A percentile compares a stretch with the other conserved stretches of the same genome.
These are phyloP conservation scores for Citrus trifoliata DNA, from an alignment of 345 rosid genomes.

Conservation along the genomic window DNA sequence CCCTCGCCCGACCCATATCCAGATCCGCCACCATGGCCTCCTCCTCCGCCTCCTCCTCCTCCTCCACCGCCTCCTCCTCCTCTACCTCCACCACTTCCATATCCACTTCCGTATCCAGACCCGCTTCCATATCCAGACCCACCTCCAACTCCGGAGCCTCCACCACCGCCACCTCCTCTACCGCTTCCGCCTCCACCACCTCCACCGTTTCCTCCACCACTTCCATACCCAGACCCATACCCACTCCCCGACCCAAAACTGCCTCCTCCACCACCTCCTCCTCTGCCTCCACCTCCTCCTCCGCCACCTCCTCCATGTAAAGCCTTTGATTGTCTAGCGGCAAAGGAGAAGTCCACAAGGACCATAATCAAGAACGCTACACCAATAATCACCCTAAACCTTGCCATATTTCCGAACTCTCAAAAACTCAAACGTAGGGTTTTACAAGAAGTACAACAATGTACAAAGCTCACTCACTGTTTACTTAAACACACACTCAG, in stretches of 20 bases:
- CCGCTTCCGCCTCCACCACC: constrained; percentile 26
- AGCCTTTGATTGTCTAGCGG: constrained; percentile 32
- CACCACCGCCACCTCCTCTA: constrained; percentile 33
- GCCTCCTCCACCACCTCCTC: background rate
- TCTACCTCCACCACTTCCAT: constrained; percentile 28
- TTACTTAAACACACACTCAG: background rate
- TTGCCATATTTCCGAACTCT: constrained; percentile 17
- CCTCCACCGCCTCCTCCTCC: constrained; percentile 20
- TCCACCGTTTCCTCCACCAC: constrained; percentile 27
- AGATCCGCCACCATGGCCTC: constrained; percentile 25
- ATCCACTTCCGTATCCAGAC: constrained; percentile 24
- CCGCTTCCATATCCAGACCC: constrained; percentile 28
- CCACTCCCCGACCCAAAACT: constrained; percentile 15
- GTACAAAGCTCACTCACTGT: background rate
- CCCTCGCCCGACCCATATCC: constrained; percentile 26
- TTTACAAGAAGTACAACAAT: background rate
- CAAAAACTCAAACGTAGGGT: background rate
- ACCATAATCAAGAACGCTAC: constrained; percentile 41
- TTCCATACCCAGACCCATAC: constrained; percentile 26
- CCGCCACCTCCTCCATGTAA: constrained; percentile 14
- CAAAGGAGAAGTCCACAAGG: constrained; percentile 39
- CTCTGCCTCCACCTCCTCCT: constrained; percentile 9
- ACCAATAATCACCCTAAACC: constrained; percentile 27
- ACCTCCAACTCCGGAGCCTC: constrained; percentile 19
- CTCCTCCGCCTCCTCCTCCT: constrained; percentile 32